A percentile compares a stretch with the other conserved stretches of the same genome.
phyloP scores from a whole-genome alignment of 208 protist genomes.

The Leishmania braziliensis region DNA sequence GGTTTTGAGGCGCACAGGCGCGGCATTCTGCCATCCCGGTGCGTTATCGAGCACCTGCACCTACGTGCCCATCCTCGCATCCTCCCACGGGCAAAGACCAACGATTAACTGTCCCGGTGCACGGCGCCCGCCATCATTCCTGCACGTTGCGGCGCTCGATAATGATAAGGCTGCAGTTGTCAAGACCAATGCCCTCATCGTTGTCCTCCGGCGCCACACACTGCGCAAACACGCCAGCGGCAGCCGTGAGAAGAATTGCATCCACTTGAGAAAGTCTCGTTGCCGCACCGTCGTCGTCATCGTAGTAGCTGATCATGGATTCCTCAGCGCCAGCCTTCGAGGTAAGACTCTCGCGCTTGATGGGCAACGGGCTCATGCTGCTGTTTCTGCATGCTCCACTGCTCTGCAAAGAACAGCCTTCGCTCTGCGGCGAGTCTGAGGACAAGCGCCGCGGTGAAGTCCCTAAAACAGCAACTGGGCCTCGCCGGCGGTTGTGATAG shows the following conservation, averaged over 20 bases:
- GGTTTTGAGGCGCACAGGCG: background rate
- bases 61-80: background rate
- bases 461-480: background rate
- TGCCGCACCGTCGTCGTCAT: background rate
- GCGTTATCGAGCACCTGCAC: background rate
- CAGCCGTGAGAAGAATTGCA: constrained; percentile 54
- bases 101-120: no score
- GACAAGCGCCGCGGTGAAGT: constrained; percentile 3
- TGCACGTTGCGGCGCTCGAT: constrained; percentile 54
- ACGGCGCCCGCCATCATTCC: constrained; percentile 3
- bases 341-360: background rate
- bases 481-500: constrained; percentile 29
- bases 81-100: background rate
- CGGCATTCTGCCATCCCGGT: background rate
- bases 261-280: constrained; percentile 37
- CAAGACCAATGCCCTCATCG: constrained; percentile 75
- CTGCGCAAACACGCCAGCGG: constrained; percentile 74
- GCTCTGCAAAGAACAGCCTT: background rate
- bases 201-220: constrained; percentile 75
- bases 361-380: constrained; percentile 2
- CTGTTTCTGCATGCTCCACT: background rate
- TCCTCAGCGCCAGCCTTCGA: constrained; percentile 2
- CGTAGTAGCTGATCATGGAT: constrained; percentile 19
- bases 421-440: background rate
- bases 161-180: constrained; percentile 79